A percentile compares a stretch with the other conserved stretches of the same genome.
Conservation (phyloP, 2,329 filamentous ascomycete genomes). For the Neospermospora avenae region DNA sequence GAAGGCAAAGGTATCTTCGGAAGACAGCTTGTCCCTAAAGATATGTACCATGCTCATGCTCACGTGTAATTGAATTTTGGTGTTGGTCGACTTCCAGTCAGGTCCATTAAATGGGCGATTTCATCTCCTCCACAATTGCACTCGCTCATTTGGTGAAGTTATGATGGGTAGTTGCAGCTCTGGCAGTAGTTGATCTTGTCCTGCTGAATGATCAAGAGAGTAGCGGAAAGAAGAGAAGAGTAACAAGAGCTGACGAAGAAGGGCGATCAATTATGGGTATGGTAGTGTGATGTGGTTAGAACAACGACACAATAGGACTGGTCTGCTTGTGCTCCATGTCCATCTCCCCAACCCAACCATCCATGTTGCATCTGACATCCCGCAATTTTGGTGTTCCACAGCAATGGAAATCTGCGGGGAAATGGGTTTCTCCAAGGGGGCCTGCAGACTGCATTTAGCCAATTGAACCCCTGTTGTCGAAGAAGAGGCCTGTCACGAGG, state of each 20-base stretch:
- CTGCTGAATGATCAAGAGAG: background rate
- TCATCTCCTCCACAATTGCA: constrained; percentile 35
- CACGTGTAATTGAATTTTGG: constrained; percentile 15
- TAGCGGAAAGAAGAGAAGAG: constrained; percentile 5
- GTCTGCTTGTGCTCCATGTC: background rate
- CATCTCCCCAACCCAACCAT: background rate
- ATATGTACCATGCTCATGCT: constrained; percentile 34
- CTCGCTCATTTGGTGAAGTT: constrained; percentile 30
- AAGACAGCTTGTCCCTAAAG: constrained; percentile 22
- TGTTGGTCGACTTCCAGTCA: background rate
- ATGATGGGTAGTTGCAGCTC: constrained; percentile 11
- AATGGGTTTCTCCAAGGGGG: constrained; percentile 15
- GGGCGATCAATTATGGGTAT: background rate
- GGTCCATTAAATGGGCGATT: constrained; percentile 28
- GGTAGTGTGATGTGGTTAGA: background rate
- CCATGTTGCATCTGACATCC: constrained; percentile 12
- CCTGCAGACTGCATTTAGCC: constrained; percentile 13
- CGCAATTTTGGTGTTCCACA: constrained; percentile 17
- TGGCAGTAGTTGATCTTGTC: constrained; percentile 9
- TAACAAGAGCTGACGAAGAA: background rate
- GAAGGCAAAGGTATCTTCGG: constrained; percentile 37
- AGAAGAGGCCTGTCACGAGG: constrained; percentile 17
- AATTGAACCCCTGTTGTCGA: constrained; percentile 5
- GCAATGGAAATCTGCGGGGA: constrained; percentile 22
- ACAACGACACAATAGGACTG: constrained; percentile 2